Conservation (phyloP, 2,329 filamentous ascomycete genomes). For the Phialemoniopsis sp. region DNA sequence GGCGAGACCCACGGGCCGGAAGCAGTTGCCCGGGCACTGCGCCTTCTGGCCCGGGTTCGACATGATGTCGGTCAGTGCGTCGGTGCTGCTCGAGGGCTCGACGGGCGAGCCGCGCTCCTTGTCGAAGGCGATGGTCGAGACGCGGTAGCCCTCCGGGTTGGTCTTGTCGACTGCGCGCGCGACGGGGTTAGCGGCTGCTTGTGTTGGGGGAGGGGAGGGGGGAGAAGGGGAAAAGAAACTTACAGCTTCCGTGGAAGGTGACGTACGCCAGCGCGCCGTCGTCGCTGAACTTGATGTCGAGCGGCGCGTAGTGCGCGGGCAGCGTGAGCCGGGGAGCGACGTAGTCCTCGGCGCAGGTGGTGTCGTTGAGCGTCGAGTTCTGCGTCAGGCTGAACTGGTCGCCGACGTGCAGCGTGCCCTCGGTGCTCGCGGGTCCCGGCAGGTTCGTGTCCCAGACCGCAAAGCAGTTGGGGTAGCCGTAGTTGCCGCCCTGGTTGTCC, state of each 20-base stretch:
- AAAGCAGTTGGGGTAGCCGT: conserved; percentile 66
- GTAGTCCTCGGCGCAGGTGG: conserved; percentile 36
- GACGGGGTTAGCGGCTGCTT: not conserved
- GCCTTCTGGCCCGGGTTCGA: conserved; percentile 43
- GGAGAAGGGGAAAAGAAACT: conserved; percentile 12
- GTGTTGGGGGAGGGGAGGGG: not conserved
- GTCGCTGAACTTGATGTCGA: conserved; percentile 64
- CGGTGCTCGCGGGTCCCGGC: conserved; percentile 34
- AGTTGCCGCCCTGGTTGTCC: conserved; percentile 34
- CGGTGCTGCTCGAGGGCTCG: conserved; percentile 32
- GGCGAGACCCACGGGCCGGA: conserved; percentile 57
- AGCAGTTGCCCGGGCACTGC: conserved; percentile 52
- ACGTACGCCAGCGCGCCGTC: conserved; percentile 59
- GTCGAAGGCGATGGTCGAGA: conserved; percentile 34
- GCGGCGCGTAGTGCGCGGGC: conserved; percentile 62
- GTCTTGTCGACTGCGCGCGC: conserved; percentile 37
- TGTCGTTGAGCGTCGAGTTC: conserved; percentile 31
- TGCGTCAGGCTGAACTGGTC: conserved; percentile 41
- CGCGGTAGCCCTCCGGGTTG: conserved; percentile 39
- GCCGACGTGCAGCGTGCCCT: conserved; percentile 31
- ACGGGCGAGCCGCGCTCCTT: conserved; percentile 32
- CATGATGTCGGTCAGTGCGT: conserved; percentile 46
- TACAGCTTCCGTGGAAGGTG: conserved; percentile 67
- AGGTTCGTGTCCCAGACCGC: conserved; percentile 52
- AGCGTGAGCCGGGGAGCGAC: conserved; percentile 51